Conservation (phyloP, 495 filamentous ascomycete species). For the Penicillium ochrochloron region DNA sequence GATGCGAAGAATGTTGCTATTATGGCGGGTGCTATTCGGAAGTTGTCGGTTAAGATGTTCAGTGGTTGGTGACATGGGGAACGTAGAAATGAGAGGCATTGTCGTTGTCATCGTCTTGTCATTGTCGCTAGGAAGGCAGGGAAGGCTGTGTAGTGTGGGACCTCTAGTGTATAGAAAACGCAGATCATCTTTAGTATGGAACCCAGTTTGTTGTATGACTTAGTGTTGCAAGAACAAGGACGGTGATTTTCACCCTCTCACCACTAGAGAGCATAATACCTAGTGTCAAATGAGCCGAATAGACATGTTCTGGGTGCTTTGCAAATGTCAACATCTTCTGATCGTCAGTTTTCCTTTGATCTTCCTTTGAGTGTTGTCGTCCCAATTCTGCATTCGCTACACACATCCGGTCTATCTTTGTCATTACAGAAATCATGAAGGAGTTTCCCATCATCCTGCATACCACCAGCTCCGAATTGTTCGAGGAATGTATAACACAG, state of each 20-base stretch:
- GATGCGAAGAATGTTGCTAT: constrained; percentile 35
- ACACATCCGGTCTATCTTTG: background rate
- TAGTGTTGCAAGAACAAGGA: background rate
- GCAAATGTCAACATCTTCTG: background rate
- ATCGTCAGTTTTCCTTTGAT: background rate
- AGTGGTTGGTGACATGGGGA: constrained; percentile 18
- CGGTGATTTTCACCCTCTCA: background rate
- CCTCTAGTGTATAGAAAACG: background rate
- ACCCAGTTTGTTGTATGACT: background rate
- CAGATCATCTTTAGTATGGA: background rate
- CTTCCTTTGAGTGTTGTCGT: background rate
- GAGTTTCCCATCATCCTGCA: constrained; percentile 11
- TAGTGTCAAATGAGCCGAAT: background rate
- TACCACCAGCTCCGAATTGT: background rate
- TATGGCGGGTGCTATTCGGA: constrained; percentile 34
- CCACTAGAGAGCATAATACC: background rate
- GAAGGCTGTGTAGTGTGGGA: background rate
- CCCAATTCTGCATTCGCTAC: background rate
- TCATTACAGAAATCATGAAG: constrained; percentile 4
- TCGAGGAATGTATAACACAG: background rate
- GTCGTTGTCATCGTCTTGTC: background rate
- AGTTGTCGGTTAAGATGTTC: constrained; percentile 28
- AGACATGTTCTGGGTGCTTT: background rate
- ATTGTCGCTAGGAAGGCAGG: background rate
- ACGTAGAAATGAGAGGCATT: background rate